Evolutionary conservation across 1,284 basidiomycete species (phyloP).

Genomic region (Trichosporon ovoides): DNA sequence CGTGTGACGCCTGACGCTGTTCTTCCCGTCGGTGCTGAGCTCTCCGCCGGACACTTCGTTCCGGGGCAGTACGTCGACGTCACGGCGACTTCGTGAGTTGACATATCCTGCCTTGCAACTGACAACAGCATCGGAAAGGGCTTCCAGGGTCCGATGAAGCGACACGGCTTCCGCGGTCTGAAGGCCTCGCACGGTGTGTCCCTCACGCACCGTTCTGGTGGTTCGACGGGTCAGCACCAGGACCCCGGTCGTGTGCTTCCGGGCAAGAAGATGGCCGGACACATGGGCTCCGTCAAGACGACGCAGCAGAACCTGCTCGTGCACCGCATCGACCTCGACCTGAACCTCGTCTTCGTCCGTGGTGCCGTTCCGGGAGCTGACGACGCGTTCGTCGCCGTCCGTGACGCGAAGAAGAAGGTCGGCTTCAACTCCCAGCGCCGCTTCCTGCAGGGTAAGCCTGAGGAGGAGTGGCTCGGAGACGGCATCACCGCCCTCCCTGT

Average conservation of each 20-base stretch:
- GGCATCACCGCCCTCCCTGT: conserved; percentile 81
- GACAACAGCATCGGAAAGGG: conserved; percentile 72
- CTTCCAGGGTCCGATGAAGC: conserved; percentile 95
- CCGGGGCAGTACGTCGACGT: conserved; percentile 97
- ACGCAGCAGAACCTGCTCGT: conserved; percentile 88
- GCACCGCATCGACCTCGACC: conserved; percentile 74
- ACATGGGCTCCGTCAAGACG: conserved; percentile 75
- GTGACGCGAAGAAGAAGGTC: conserved; percentile 82
- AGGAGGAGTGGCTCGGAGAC: conserved; percentile 74
- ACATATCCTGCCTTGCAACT: not conserved
- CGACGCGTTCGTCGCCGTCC: conserved; percentile 58
- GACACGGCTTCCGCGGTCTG: conserved; percentile 88
- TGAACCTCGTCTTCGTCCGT: conserved; percentile 81
- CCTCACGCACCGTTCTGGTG: conserved; percentile 84
- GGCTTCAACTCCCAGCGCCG: conserved; percentile 56
- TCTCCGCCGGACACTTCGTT: conserved; percentile 93
- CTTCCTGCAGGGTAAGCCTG: conserved; percentile 59
- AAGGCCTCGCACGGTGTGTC: conserved; percentile 96
- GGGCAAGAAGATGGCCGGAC: conserved; percentile 97
- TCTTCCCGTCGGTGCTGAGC: conserved; percentile 77
- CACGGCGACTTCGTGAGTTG: conserved; percentile 76
- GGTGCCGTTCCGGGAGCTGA: conserved; percentile 56
- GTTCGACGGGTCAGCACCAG: conserved; percentile 94
- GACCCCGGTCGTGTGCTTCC: conserved; percentile 92
- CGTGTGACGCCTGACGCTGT: conserved; percentile 81